Evolutionary conservation across 345 rosid species (phyloP), one percentile per base, ranked within the genome.

Genomic region (Boechera stricta): DNA sequence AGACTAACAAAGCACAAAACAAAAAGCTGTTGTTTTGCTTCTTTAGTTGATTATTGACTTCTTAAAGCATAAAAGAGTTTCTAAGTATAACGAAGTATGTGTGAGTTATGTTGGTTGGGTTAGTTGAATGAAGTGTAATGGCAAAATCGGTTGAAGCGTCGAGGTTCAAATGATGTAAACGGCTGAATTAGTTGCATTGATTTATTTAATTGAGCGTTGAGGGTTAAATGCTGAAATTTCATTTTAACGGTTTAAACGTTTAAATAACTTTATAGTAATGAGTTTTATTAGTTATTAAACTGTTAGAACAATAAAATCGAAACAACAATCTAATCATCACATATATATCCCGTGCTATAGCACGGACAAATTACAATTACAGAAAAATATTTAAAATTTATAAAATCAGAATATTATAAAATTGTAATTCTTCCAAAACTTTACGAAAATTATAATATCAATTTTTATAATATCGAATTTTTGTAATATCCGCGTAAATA

Each of bases 81-180:
- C 51, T 16, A 58, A 57, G 18, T 59, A 65, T 3, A 56, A 33
- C 29, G n/a, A 64, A 42, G 61, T 32, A 16, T n/a, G 26, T 7
- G 66, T 38, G 48, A 38, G 21, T 61, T 18, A 10, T 52, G 65
- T 77, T 77, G 53, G 76, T 71, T 70, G 64, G 28, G 76, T 64
- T 70, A 45, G 75, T 64, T 61, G 69, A 33, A 61, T 41, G 39
- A 66, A 72, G 53, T 76, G 69, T 73, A 62, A 81, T 71, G 75
- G 66, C 29, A n/a, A 21, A 77, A 38, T 71, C 45, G 67, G 80
- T 77, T 77, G 66, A 77, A 64, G 71, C 48, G 80, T 77, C 76
- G 32, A 69, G 65, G n/a, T 70, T 77, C 60, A 47, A 47, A 66
- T 24, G 77, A 61, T 42, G 73, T 56, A 79, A 66, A 86, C 69